A percentile compares a stretch with the other conserved stretches of the same genome.
Conservation (phyloP, 495 filamentous ascomycete genomes). For the Neurospora sp. region DNA sequence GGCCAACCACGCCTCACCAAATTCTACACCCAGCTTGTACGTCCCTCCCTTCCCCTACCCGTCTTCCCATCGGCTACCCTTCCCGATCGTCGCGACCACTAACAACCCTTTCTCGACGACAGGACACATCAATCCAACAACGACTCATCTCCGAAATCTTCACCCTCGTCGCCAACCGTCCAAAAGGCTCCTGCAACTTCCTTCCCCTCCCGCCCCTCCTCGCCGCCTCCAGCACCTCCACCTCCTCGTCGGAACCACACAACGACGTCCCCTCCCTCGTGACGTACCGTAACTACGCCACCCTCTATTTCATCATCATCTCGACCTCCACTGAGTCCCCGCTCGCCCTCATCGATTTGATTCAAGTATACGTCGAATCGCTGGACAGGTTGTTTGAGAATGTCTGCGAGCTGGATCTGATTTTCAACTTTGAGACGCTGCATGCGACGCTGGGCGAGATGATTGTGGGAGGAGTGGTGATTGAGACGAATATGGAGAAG, state of each 20-base stretch:
- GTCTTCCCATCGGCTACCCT: not conserved
- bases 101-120: slow-evolving; percentile 6
- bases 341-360: slow-evolving; percentile 87
- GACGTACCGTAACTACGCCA: slow-evolving; percentile 97
- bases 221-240: slow-evolving; percentile 35
- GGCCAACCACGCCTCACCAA: slow-evolving; percentile 94
- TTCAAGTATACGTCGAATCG: slow-evolving; percentile 95
- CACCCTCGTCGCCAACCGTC: slow-evolving; percentile 84
- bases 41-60: slow-evolving; percentile 10
- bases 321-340: slow-evolving; percentile 95
- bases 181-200: slow-evolving; percentile 89
- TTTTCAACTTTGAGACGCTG: slow-evolving; percentile 97
- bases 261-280: slow-evolving; percentile 90
- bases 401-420: slow-evolving; percentile 94
- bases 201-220: slow-evolving; percentile 56
- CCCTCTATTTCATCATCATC: slow-evolving; percentile 96
- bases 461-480: slow-evolving; percentile 91
- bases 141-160: slow-evolving; percentile 95
- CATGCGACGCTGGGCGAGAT: slow-evolving; percentile 88
- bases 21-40: slow-evolving; percentile 95
- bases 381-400: slow-evolving; percentile 94
- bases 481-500: slow-evolving; percentile 82
- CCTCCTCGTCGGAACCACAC: slow-evolving; percentile 52
- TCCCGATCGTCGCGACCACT: slow-evolving; percentile 5
- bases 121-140: slow-evolving; percentile 95